A percentile compares a stretch with the other conserved stretches of the same genome.
These are phyloP conservation scores for Cystobasidium onofrii DNA, from an alignment of 768 basidiomycete species.

Conservation along the genomic window DNA sequence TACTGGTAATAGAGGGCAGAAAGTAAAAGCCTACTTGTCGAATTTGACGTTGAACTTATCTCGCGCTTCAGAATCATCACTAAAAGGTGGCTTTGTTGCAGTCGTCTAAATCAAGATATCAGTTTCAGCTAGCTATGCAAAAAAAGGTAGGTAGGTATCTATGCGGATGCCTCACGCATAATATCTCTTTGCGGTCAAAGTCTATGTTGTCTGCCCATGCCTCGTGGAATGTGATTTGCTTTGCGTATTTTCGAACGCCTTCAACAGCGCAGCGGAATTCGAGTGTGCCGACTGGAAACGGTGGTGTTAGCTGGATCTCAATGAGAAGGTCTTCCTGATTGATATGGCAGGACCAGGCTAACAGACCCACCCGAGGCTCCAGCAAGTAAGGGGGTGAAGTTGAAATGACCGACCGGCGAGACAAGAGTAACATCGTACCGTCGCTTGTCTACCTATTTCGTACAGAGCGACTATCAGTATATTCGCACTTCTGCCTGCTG, in stretches of 20 bases:
- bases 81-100: not conserved
- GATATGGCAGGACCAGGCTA: no score
- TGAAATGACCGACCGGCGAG: constrained; percentile 31
- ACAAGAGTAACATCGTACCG: constrained; percentile 41
- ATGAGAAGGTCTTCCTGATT: not conserved
- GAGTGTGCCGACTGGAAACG: constrained; percentile 67
- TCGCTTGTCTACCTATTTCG: constrained; percentile 40
- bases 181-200: constrained; percentile 33
- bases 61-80: not conserved
- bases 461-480: not conserved
- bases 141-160: not conserved
- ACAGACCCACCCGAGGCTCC: constrained; percentile 48
- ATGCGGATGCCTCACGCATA: not conserved
- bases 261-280: constrained; percentile 74
- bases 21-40: not conserved
- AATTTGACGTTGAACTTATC: constrained; percentile 16
- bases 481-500: not conserved
- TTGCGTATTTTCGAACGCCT: constrained; percentile 53
- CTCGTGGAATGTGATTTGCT: constrained; percentile 37
- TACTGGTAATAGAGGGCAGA: constrained; percentile 47
- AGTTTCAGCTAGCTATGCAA: not conserved
- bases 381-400: constrained; percentile 52
- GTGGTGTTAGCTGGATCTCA: not conserved
- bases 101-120: not conserved
- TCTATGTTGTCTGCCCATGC: constrained; percentile 45